phyloP scores from a whole-genome alignment of 768 basidiomycete species.

The Chalciporus pseudorubinellus region DNA sequence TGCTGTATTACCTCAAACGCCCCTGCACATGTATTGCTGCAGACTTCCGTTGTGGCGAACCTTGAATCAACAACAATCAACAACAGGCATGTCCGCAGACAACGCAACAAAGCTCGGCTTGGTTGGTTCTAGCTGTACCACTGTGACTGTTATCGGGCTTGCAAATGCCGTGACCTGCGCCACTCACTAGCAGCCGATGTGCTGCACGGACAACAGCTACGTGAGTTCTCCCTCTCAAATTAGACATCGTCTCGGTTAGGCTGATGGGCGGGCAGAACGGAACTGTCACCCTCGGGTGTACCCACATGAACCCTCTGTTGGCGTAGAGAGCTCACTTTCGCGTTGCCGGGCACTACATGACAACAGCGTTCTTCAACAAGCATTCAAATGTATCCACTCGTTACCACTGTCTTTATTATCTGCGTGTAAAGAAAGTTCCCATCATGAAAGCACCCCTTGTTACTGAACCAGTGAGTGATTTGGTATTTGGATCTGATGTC shows the following conservation, averaged over 20 bases:
- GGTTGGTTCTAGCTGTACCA: constrained; percentile 9
- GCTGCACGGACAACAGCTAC: constrained; percentile 14
- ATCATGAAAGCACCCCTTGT: not conserved
- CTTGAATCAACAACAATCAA: constrained; percentile 1
- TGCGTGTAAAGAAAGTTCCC: not conserved
- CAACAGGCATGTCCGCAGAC: constrained; percentile 8
- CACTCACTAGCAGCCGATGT: constrained; percentile 12
- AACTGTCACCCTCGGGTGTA: constrained; percentile 13
- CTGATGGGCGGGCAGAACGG: constrained; percentile 6
- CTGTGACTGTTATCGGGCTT: constrained; percentile 12
- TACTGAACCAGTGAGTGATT: not conserved
- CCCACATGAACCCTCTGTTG: constrained; percentile 3
- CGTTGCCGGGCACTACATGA: not conserved
- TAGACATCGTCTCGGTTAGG: not conserved
- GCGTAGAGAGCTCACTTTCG: not conserved
- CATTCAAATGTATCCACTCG: not conserved
- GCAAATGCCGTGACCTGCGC: constrained; percentile 9
- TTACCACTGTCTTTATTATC: not conserved
- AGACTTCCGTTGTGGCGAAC: constrained; percentile 8
- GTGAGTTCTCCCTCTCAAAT: not conserved
- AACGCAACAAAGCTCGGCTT: constrained; percentile 13
- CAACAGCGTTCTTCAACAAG: not conserved
- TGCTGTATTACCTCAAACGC: not conserved
- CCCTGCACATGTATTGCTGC: not conserved
- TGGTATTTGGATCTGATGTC: too few relatives aligned